Evolutionary conservation across 129 eudicot species (phyloP), one percentile per base, ranked within the genome.

Genomic region (Flaveria linearis): DNA sequence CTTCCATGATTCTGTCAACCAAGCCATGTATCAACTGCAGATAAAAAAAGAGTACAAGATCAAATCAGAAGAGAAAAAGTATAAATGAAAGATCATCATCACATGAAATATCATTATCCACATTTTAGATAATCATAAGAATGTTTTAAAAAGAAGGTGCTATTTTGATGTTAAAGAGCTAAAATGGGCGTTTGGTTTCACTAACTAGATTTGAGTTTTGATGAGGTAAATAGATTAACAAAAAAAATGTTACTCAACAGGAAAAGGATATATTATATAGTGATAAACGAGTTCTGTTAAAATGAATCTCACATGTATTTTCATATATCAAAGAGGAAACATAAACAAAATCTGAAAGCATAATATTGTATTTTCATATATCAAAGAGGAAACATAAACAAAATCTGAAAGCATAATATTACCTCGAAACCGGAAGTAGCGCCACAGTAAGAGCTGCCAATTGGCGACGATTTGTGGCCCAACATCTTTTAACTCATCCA

Each of bases 391-490:
- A 69, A 63, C 68, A 50, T 61, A 67, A 22, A 78, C 69, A 78
- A 15, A 43, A 42, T 62, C 65, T 49, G 30, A 41, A 25, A 77
- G 60, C 22, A 11, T 18, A 45, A 22, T 26, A 56, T 69, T 68
- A 69, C 81, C 81, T 77, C 81, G 33, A 91, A 91, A 15, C 97
- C 94, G 1, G 98, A 93, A 73, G 84, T 91, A 58, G 97, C 93
- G 72, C 98, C 97, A 83, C 98, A 91, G 73, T 94, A 86, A 94
- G 80, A 71, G 98, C 97, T 67, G 98, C 93, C 77, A 91, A 82
- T 17, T 83, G 97, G 56, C 90, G 98, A 22, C 49, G 82, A 80
- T 94, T 94, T 64, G 62, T 67, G 42, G 98, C 97, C 68, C 89
- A 53, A 94, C 98, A 86, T 94, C 97, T 79, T 85, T 91, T 63